Percentiles rank a stretch among this genome's conserved stretches.
Evolutionary conservation across 2,329 filamentous ascomycete species (phyloP).

Genomic region (Calcarisporium arbuscula): DNA sequence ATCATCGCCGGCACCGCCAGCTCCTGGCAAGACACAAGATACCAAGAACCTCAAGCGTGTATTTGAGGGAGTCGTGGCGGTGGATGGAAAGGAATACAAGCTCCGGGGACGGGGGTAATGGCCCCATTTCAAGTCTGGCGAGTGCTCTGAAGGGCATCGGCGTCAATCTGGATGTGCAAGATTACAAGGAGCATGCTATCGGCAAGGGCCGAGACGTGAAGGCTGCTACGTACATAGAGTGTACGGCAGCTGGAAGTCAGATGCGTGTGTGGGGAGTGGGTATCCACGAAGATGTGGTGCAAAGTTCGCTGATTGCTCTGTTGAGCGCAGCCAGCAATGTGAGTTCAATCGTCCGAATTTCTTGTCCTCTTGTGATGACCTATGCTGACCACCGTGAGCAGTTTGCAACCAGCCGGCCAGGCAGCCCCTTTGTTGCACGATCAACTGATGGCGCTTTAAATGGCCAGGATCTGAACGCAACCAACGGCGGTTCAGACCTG

Average conservation of each 20-base stretch:
- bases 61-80: conserved; percentile 78
- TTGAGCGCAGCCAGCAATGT: conserved; percentile 82
- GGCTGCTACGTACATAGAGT: conserved; percentile 94
- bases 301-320: conserved; percentile 80
- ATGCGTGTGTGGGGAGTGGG: conserved; percentile 81
- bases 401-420: conserved; percentile 67
- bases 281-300: conserved; percentile 53
- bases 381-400: conserved; percentile 25
- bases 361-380: neutral
- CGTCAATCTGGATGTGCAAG: conserved; percentile 81
- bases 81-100: conserved; percentile 73
- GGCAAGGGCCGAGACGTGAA: conserved; percentile 75
- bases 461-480: conserved; percentile 11
- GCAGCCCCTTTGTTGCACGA: conserved; percentile 53
- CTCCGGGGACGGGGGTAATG: conserved; percentile 79
- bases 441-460: conserved; percentile 6
- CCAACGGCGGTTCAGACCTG: conserved; percentile 8
- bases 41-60: conserved; percentile 72
- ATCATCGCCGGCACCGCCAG: conserved; percentile 61
- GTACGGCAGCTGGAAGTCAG: conserved; percentile 59
- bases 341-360: conserved; percentile 32
- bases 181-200: conserved; percentile 96
- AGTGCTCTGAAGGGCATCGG: conserved; percentile 73
- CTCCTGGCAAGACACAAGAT: conserved; percentile 64
- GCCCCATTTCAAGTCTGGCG: conserved; percentile 82